Evolutionary conservation across 2,329 filamentous ascomycete species (phyloP).

Genomic region (Talaromyces sp.): DNA sequence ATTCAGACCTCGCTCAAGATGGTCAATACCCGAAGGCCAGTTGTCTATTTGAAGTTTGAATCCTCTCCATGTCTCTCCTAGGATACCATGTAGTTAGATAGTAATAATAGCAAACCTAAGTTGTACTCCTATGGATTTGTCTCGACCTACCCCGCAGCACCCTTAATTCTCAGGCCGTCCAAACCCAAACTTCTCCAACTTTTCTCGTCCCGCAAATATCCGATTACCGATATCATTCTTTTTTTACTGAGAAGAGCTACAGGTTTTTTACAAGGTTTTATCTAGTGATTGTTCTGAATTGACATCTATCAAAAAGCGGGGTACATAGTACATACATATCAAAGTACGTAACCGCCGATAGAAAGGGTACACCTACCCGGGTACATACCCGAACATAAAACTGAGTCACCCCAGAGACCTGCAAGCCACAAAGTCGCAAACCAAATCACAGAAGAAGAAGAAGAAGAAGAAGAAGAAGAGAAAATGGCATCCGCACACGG

Average conservation of each 20-base stretch:
- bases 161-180: constrained; percentile 6
- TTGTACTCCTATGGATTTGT: not conserved
- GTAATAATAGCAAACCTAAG: not conserved
- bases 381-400: not conserved
- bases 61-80: not conserved
- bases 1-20: too few relatives aligned
- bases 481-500: constrained; percentile 58
- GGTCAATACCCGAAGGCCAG: too few relatives aligned
- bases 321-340: not conserved
- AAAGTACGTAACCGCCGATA: not conserved
- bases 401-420: not conserved
- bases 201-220: constrained; percentile 15
- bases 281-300: not conserved
- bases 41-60: not conserved
- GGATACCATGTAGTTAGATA: not conserved
- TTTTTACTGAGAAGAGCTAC: not conserved
- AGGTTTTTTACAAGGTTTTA: not conserved
- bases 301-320: not conserved
- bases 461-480: too few relatives aligned
- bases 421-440: not conserved
- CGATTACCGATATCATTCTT: constrained; percentile 4
- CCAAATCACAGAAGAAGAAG: too few relatives aligned
- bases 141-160: constrained; percentile 11
- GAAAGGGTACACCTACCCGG: not conserved
- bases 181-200: constrained; percentile 6